Base-by-base conservation (phyloP, 2,329 filamentous ascomycete genomes). In the Arthrobotrys conoides region DNA sequence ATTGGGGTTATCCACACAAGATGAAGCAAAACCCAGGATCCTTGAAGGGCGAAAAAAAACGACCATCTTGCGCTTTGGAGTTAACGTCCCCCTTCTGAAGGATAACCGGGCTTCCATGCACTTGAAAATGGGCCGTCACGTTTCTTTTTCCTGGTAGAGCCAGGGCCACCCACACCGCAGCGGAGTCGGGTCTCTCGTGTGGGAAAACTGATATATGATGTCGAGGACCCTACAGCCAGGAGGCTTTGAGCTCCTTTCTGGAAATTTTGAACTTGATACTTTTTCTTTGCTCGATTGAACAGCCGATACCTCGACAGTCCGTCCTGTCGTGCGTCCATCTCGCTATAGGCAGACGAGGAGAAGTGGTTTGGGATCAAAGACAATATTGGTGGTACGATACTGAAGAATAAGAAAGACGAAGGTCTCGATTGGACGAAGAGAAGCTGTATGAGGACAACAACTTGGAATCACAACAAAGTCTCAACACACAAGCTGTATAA, bases 131-230 rank as follows among this genome's bases (percentile, higher is more conserved):
- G 57, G 55, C 63, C 51, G 20, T 36, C 59, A 55, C 36, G 22
- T 68, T 77, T 71, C 63, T 48, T 66, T 77, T 77, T 76, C 49
- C 67, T 18, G 38, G 38, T 22, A 71, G 73, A 71, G 59, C 71
- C 65, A 77, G 72, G 72, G 51, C 73, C 73, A 75, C 64, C 71
- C 57, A 41, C 71, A 64, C 64, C 8, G 18, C 44, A 64, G 51
- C 63, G 24, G 55, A 55, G 44, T 67, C 38, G 71, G 49, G 53
- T 61, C 53, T 33, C 27, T 30, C 27, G 44, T 36, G 59, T 59
- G 27, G 48, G 53, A 71, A 66, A 71, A 67, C 20, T 68, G 73
- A 71, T 77, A 77, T 77, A 77, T 77, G 59, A 77, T 77, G 73
- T 77, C 67, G 66, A 77, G 73, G 41, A 27, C 61, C 63, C 67